Percentiles rank a stretch among this genome's conserved stretches.
phyloP scores from a whole-genome alignment of 495 filamentous ascomycete genomes.

The Neurospora sp. region DNA sequence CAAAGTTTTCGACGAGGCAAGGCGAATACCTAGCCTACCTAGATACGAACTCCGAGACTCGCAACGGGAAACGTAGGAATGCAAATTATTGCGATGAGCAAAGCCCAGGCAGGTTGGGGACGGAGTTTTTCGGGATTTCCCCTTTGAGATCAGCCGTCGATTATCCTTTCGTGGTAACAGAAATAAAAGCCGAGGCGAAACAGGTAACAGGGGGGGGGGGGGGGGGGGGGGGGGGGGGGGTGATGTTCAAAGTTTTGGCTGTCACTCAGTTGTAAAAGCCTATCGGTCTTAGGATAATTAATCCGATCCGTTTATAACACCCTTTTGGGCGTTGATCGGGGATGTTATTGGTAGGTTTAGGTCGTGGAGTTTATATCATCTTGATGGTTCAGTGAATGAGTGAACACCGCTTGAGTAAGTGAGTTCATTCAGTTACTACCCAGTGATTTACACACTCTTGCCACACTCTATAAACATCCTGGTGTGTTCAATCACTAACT shows the following conservation, averaged over 20 bases:
- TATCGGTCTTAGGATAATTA: not conserved
- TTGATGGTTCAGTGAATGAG: not conserved
- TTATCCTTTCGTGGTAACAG: not conserved
- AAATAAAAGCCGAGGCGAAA: not conserved
- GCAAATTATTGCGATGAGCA: not conserved
- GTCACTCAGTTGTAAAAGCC: too few species aligned
- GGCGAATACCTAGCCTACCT: not conserved
- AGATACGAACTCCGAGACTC: not conserved
- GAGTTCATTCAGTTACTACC: not conserved
- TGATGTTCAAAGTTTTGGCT: too few species aligned
- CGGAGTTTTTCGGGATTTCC: not conserved
- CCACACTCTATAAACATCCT: not conserved
- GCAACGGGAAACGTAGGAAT: not conserved
- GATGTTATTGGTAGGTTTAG: not conserved
- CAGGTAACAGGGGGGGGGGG: not conserved
- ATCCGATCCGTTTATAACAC: not conserved
- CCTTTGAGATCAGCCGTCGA: not conserved
- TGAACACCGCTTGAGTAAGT: not conserved
- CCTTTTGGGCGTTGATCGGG: not conserved
- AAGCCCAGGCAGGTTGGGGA: not conserved
- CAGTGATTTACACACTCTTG: not conserved
- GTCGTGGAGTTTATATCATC: not conserved
- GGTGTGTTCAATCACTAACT: not conserved
- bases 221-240: too few species aligned
- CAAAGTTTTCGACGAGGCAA: not conserved